phyloP scores from a whole-genome alignment of 345 rosid species.

The Syzygium aqueum region DNA sequence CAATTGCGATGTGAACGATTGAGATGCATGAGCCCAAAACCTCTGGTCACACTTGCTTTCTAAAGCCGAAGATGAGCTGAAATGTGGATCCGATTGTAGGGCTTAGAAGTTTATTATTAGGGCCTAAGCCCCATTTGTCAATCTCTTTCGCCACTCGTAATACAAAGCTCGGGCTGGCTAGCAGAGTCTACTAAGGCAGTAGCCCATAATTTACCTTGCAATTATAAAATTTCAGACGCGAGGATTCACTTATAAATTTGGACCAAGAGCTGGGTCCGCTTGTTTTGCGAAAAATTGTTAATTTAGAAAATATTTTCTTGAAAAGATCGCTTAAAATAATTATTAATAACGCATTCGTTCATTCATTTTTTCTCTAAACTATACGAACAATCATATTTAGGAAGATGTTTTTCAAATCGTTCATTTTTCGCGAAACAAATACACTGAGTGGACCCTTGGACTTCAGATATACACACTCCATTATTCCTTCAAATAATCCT shows the following conservation, averaged over 20 bases:
- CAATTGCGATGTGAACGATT: too few relatives aligned
- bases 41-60: not conserved
- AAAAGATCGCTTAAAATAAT: not conserved
- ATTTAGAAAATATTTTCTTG: rapidly evolving
- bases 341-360: not conserved
- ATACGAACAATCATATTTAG: too few relatives aligned
- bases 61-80: not conserved
- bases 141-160: not conserved
- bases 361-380: rapidly evolving
- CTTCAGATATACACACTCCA: not conserved
- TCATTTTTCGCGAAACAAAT: rapidly evolving
- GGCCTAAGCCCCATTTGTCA: not conserved
- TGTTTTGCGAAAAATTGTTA: not conserved
- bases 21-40: not conserved
- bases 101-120: not conserved
- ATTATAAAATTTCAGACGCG: not conserved
- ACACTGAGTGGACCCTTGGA: rapidly evolving
- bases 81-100: not conserved
- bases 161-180: not conserved
- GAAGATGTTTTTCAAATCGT: rapidly evolving
- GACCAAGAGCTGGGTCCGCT: not conserved
- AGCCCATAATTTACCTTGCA: not conserved
- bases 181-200: not conserved
- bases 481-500: not conserved
- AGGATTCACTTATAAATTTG: not conserved